These are phyloP conservation scores for Camptophora hylomeconis DNA, from an alignment of 2,329 filamentous ascomycete genomes.

Conservation along the genomic window DNA sequence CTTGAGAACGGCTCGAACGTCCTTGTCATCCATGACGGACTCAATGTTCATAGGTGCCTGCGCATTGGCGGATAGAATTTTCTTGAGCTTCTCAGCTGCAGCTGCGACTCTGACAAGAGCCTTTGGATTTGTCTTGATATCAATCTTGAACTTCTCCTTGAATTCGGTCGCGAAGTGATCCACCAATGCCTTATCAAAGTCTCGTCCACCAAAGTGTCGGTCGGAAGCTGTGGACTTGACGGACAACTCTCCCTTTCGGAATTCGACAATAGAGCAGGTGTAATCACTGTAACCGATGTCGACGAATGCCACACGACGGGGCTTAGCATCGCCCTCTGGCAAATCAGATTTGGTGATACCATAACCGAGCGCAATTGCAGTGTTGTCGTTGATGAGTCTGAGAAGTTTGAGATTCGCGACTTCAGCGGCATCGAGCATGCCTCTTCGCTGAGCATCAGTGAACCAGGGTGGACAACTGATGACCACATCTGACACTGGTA, in stretches of 20 bases:
- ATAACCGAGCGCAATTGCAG: constrained; percentile 86
- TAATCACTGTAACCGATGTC: constrained; percentile 97
- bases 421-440: constrained; percentile 80
- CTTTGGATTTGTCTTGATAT: constrained; percentile 82
- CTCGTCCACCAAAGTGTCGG: constrained; percentile 90
- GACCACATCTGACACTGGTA: constrained; percentile 84
- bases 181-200: constrained; percentile 90
- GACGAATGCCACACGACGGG: constrained; percentile 77
- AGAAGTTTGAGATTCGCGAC: constrained; percentile 88
- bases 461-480: constrained; percentile 95
- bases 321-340: constrained; percentile 77
- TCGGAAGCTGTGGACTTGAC: constrained; percentile 90
- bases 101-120: constrained; percentile 75
- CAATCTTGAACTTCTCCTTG: constrained; percentile 95
- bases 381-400: constrained; percentile 94
- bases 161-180: constrained; percentile 94
- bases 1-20: constrained; percentile 79
- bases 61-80: constrained; percentile 91
- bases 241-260: constrained; percentile 88
- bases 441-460: constrained; percentile 83
- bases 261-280: constrained; percentile 87
- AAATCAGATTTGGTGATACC: constrained; percentile 97
- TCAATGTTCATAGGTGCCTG: constrained; percentile 90
- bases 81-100: constrained; percentile 95
- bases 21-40: constrained; percentile 95